Percentiles rank a stretch among this genome's conserved stretches.
Evolutionary conservation across 768 basidiomycete species (phyloP).

Genomic region (Lactifluus hygrophoroides): DNA sequence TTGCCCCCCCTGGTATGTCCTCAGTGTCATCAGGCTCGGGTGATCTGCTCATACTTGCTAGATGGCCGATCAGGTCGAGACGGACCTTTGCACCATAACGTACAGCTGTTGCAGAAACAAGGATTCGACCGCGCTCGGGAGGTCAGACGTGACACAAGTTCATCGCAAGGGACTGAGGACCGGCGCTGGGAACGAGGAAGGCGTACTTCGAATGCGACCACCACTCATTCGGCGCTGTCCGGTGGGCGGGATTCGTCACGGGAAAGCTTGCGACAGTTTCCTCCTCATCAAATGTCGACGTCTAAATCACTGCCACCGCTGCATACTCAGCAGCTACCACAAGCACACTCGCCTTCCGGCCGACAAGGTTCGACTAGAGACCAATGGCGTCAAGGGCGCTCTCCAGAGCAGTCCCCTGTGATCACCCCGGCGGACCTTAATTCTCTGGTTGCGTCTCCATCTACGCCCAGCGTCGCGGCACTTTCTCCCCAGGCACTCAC

Average conservation of each 20-base stretch:
- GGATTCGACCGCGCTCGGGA: slow-evolving; percentile 21
- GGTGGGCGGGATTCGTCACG: slow-evolving; percentile 15
- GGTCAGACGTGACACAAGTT: slow-evolving; percentile 19
- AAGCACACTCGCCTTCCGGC: slow-evolving; percentile 2
- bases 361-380: slow-evolving; percentile 14
- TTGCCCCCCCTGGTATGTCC: slow-evolving; percentile 29
- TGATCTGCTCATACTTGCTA: slow-evolving; percentile 34
- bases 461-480: slow-evolving; percentile 18
- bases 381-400: slow-evolving; percentile 15
- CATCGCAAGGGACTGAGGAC: slow-evolving; percentile 16
- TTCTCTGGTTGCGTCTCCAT: slow-evolving; percentile 9
- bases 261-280: slow-evolving; percentile 20
- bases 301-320: slow-evolving; percentile 10
- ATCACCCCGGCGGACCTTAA: background rate
- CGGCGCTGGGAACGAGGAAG: slow-evolving; percentile 18
- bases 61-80: slow-evolving; percentile 39
- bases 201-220: slow-evolving; percentile 15
- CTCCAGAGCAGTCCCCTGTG: slow-evolving; percentile 13
- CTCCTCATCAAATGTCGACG: slow-evolving; percentile 12
- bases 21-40: background rate
- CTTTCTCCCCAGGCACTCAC: slow-evolving; percentile 18
- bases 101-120: slow-evolving; percentile 58
- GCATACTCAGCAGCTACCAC: slow-evolving; percentile 11
- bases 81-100: slow-evolving; percentile 33
- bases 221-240: slow-evolving; percentile 10